phyloP scores from a whole-genome alignment of 495 filamentous ascomycete genomes.

The Tuber umbilicatum region DNA sequence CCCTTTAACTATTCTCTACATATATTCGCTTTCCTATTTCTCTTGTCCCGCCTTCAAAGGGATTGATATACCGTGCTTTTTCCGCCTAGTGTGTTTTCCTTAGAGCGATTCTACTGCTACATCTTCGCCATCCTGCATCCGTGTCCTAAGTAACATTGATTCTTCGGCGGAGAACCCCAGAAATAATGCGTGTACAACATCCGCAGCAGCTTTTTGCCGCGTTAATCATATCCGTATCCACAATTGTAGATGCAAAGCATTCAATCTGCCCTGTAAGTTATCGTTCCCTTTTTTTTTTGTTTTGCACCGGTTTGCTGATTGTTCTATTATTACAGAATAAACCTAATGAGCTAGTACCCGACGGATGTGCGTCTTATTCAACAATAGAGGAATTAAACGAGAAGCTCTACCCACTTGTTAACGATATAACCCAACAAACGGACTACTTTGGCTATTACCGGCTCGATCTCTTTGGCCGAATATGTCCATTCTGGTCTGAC shows the following conservation, averaged over 20 bases:
- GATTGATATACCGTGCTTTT: background rate
- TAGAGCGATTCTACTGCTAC: background rate
- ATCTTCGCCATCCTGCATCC: background rate
- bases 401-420: slow-evolving; percentile 68
- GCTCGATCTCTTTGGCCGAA: slow-evolving; percentile 89
- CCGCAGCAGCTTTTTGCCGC: slow-evolving; percentile 29
- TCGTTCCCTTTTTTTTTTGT: background rate
- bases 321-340: slow-evolving; percentile 20
- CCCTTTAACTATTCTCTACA: background rate
- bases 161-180: background rate
- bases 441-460: slow-evolving; percentile 98
- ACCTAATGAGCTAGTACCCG: slow-evolving; percentile 50
- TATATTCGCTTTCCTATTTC: background rate
- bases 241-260: slow-evolving; percentile 20
- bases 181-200: slow-evolving; percentile 22
- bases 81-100: background rate
- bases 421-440: slow-evolving; percentile 73
- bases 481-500: slow-evolving; percentile 94
- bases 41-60: background rate
- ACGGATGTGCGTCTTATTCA: slow-evolving; percentile 87
- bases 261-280: slow-evolving; percentile 29
- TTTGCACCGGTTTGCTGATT: background rate
- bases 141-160: background rate
- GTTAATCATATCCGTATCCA: slow-evolving; percentile 23
- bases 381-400: slow-evolving; percentile 79